Percentiles rank a stretch among this genome's conserved stretches.
These are phyloP conservation scores for Rhododendron simsii DNA, from an alignment of 148 eudicot genomes.

Conservation along the genomic window DNA sequence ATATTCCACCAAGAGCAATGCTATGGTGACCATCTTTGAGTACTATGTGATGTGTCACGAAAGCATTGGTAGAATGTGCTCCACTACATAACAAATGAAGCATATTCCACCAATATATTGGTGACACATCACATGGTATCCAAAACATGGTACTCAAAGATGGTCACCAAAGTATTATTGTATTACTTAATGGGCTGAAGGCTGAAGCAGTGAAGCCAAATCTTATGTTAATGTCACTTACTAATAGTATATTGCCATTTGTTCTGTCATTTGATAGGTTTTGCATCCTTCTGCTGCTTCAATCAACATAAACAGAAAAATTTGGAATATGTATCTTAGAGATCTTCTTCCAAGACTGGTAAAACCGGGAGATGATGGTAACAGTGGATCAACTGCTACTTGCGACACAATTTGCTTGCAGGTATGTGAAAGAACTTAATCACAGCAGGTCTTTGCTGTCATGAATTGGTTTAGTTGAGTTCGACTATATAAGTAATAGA, in stretches of 20 bases:
- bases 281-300: slow-evolving; percentile 39
- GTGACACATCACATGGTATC: too few species aligned
- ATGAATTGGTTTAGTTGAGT: background rate
- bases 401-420: slow-evolving; percentile 58
- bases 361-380: slow-evolving; percentile 50
- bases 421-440: slow-evolving; percentile 19
- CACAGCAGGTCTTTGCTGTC: background rate
- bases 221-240: background rate
- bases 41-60: too few species aligned
- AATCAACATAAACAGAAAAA: slow-evolving; percentile 47
- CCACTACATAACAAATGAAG: too few species aligned
- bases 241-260: background rate
- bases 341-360: slow-evolving; percentile 57
- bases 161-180: too few species aligned
- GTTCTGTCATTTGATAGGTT: slow-evolving; percentile 30
- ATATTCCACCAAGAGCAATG: too few species aligned
- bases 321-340: slow-evolving; percentile 56
- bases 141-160: too few species aligned
- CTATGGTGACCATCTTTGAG: too few species aligned
- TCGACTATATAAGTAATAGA: background rate
- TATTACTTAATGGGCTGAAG: background rate
- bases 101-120: too few species aligned
- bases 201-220: background rate
- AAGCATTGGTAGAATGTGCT: too few species aligned
- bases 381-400: slow-evolving; percentile 52